A percentile compares a stretch with the other conserved stretches of the same genome.
These are phyloP conservation scores for Lipomyces anomalus DNA, from an alignment of 805 yeast genomes.

Conservation along the genomic window DNA sequence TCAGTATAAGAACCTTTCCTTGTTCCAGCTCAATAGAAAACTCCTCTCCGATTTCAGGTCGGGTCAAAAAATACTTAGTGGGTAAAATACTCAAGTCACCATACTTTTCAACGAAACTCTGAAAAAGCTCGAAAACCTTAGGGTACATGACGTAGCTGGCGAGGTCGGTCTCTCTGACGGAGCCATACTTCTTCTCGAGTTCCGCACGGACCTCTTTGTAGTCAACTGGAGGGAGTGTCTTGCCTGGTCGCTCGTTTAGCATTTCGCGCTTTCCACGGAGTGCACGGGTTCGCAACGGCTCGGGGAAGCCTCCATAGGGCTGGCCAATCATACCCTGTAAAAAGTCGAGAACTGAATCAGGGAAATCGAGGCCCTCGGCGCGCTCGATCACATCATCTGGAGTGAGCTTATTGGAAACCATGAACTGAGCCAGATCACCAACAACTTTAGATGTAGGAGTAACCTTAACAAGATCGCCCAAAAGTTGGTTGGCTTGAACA, in stretches of 20 bases:
- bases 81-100: slow-evolving; percentile 95
- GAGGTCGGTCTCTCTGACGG: slow-evolving; percentile 74
- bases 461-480: slow-evolving; percentile 97
- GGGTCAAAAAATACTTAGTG: slow-evolving; percentile 81
- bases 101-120: slow-evolving; percentile 63
- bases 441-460: slow-evolving; percentile 99
- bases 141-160: slow-evolving; percentile 98
- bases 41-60: slow-evolving; percentile 84
- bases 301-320: slow-evolving; percentile 99
- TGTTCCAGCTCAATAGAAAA: slow-evolving; percentile 82
- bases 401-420: slow-evolving; percentile 90
- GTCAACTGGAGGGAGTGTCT: slow-evolving; percentile 79
- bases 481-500: slow-evolving; percentile 78
- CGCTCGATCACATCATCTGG: slow-evolving; percentile 80
- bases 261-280: slow-evolving; percentile 89
- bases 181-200: slow-evolving; percentile 67
- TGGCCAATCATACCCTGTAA: slow-evolving; percentile 99
- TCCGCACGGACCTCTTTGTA: slow-evolving; percentile 66
- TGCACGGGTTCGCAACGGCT: slow-evolving; percentile 89
- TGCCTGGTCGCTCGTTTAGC: slow-evolving; percentile 86
- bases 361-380: slow-evolving; percentile 93
- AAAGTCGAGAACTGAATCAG: slow-evolving; percentile 95
- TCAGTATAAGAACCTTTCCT: slow-evolving; percentile 90
- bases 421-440: slow-evolving; percentile 98
- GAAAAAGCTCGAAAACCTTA: slow-evolving; percentile 87